Evolutionary conservation across 2,329 filamentous ascomycete species (phyloP).

Genomic region (Ciborinia camelliae): DNA sequence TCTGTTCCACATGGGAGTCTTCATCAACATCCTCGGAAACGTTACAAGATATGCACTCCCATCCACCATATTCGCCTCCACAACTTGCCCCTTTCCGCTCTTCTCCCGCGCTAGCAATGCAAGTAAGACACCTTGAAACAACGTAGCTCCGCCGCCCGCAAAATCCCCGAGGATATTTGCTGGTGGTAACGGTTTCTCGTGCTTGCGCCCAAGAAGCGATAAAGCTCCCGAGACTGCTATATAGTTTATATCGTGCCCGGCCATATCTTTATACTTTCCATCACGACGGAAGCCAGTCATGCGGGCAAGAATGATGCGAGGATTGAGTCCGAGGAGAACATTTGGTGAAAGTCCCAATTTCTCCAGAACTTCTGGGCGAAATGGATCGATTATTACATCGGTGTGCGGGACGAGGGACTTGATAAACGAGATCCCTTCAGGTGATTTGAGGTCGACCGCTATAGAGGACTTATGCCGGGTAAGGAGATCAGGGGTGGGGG

Average conservation of each 20-base stretch:
- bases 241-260: slow-evolving; percentile 96
- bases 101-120: slow-evolving; percentile 65
- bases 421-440: slow-evolving; percentile 61
- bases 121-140: slow-evolving; percentile 78
- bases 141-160: slow-evolving; percentile 78
- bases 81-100: slow-evolving; percentile 75
- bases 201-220: slow-evolving; percentile 67
- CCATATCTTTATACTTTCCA: slow-evolving; percentile 82
- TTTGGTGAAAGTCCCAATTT: slow-evolving; percentile 72
- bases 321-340: slow-evolving; percentile 64
- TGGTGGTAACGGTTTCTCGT: slow-evolving; percentile 71
- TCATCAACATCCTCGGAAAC: slow-evolving; percentile 67
- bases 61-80: slow-evolving; percentile 97
- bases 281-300: slow-evolving; percentile 89
- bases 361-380: slow-evolving; percentile 86
- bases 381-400: slow-evolving; percentile 90
- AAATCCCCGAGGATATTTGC: slow-evolving; percentile 87
- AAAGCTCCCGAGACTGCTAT: slow-evolving; percentile 82
- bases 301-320: slow-evolving; percentile 73
- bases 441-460: slow-evolving; percentile 71
- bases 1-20: slow-evolving; percentile 58
- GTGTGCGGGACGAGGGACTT: slow-evolving; percentile 58
- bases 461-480: slow-evolving; percentile 79
- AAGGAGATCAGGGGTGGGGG: slow-evolving; percentile 66
- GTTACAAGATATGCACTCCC: slow-evolving; percentile 75